Base-by-base conservation (phyloP, 2,329 filamentous ascomycete species). In the Lecanicillium sp. region DNA sequence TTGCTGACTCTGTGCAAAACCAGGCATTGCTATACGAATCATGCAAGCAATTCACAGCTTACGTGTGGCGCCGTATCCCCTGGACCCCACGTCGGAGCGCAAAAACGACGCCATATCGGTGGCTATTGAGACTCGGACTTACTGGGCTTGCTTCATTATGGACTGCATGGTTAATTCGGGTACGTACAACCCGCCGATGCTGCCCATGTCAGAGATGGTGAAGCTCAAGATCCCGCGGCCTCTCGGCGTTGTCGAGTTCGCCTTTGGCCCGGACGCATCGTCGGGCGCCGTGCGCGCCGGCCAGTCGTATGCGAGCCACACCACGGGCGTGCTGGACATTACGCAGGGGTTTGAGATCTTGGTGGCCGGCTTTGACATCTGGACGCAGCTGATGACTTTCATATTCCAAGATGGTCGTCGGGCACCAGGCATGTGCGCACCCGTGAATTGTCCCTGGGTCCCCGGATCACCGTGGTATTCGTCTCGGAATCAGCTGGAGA, bases 61-160 rank as follows among this genome's bases (percentile, higher is more conserved):
- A 5, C 52, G 59, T 3, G 59, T 61, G 0, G 58, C 60, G 2
- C 54, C 60, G 2, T 60, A 54, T 24, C 57, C 59, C 2, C 53
- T 63, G 4, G 61, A 65, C 29, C 53, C 56, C 0, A 53, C 54
- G 3, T 45, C 50, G 2, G 54, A 54, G n/a, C 48, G 48, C 3
- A 47, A 53, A 19, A 50, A 55, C 3, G 51, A 62, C 15, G 23
- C 54, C 26, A 32, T 59, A 6, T 55, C 58, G 4, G 53, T 57
- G 0, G 60, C 64, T 0, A 62, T 66, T 3, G 62, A 69, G 30
- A 67, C 65, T 2, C 55, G 69, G 1, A 70, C 69, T 0, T 71
- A 69, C 36, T 73, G 70, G 70, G 64, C 64, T 0, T 72, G 70
- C 51, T 71, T 71, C 45, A 64, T 73, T 24, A 66, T 73, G 60